Evolutionary conservation across 1,284 basidiomycete genomes (phyloP), one percentile per base, ranked within the genome.

Genomic region (Lentinula novae-zelandiae): DNA sequence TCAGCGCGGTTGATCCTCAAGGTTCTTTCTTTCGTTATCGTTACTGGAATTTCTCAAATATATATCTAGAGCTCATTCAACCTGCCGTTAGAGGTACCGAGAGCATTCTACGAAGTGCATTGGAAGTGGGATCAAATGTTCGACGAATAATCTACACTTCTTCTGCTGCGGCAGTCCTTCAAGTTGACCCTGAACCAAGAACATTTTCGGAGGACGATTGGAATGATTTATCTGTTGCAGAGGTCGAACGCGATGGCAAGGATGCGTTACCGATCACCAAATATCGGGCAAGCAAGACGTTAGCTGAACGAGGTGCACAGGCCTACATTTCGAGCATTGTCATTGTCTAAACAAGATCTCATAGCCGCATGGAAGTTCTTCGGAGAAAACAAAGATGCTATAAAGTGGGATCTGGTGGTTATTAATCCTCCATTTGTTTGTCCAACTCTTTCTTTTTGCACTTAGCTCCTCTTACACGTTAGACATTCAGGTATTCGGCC

Each of bases 31-130:
- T 22, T 22, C 31, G 12, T 38, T 8, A 38, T 38, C 3, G 27
- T 27, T 4, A 27, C 27, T 27, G 27, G 27, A 27, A 27, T 27
- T 27, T 27, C 27, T 3, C 3, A 3, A 38, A n/a, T 34, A 7
- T 42, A 48, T 20, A 39, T 34, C 53, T 34, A 78, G 84, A 85
- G 56, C 69, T 89, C 15, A 81, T 89, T 67, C 71, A 71, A 2
- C 88, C 89, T 0, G 89, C 89, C 5, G 76, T 90, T 9, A 73
- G 82, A 31, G 89, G 89, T 0, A 89, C 87, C 1, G 67, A 78
- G 0, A 80, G 82, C 40, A 77, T 89, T 5, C 75, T 90, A 6
- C 71, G 81, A 61, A 83, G 82, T 59, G 73, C 82, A 52, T 68
- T 79, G 66, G 82, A 82, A 67, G 71, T 82, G 64, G 79, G 78